These are phyloP conservation scores for Blastobotrys aristatus DNA, from an alignment of 1,139 yeast species.

Conservation along the genomic window DNA sequence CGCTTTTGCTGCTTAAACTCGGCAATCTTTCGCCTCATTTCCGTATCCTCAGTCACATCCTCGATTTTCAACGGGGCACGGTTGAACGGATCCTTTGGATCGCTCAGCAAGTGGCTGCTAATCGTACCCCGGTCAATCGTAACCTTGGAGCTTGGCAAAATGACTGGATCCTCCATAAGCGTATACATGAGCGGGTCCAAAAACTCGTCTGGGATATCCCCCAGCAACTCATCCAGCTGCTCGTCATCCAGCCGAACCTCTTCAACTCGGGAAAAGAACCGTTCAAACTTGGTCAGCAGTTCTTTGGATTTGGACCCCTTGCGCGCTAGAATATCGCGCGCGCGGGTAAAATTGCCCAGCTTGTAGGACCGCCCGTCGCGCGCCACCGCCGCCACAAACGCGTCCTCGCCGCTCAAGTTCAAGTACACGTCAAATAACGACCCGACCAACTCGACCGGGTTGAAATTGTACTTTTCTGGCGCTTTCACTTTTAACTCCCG, in stretches of 20 bases:
- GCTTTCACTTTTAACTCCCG: constrained; percentile 77
- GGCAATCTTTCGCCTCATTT: constrained; percentile 56
- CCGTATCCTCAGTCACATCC: constrained; percentile 72
- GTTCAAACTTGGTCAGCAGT: constrained; percentile 47
- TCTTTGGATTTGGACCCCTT: constrained; percentile 50
- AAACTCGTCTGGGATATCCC: constrained; percentile 94
- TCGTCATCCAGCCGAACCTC: constrained; percentile 51
- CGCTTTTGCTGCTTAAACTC: constrained; percentile 43
- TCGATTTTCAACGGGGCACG: constrained; percentile 85
- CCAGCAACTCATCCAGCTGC: constrained; percentile 80
- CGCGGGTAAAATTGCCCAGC: constrained; percentile 60
- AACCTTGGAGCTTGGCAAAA: constrained; percentile 76
- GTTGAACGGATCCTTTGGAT: constrained; percentile 95
- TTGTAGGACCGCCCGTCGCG: constrained; percentile 86
- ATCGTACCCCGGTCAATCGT: constrained; percentile 87
- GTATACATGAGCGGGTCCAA: constrained; percentile 96
- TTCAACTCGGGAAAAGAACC: constrained; percentile 63
- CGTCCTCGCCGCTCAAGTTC: constrained; percentile 58
- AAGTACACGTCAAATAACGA: constrained; percentile 71
- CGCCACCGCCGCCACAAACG: constrained; percentile 75
- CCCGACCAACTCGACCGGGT: constrained; percentile 67
- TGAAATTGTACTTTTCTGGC: constrained; percentile 79
- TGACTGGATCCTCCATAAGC: constrained; percentile 93
- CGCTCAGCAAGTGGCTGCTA: constrained; percentile 88
- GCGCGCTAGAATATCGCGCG: constrained; percentile 58